Evolutionary conservation across 1,284 basidiomycete species (phyloP), one percentile per base, ranked within the genome.

Genomic region (Pyrrhoderma noxium): DNA sequence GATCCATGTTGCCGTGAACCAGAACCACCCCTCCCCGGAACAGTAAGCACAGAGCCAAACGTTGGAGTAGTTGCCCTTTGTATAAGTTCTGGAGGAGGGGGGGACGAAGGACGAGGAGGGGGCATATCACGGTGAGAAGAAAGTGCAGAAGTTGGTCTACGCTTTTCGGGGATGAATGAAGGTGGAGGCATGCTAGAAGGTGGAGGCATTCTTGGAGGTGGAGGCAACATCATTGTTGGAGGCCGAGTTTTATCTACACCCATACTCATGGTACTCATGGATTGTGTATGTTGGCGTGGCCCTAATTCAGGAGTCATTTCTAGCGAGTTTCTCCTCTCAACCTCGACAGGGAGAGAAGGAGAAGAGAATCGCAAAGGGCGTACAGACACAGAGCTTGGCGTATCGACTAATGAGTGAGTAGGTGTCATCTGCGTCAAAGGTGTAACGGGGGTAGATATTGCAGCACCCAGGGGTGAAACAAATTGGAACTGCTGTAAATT

Each of bases 21-120:
- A 55, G 70, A 71, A 42, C 69, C 62, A 57, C 72, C 68, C 55
- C 64, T 60, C 7, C 70, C 73, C 40, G 83, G 81, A 1, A 83
- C 75, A 27, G 76, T 73, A 19, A 88, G 70, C 46, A 76, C 73
- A 9, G 77, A 67, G 8, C 83, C 81, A 61, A 89, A 80, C 2
- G 82, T 81, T 0, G 92, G 89, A 0, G 89, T 91, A 1, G 88
- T 88, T 1, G 91, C 89, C 21, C 91, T 84, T 58, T 89, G 82
- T 55, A 93, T 81, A 59, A 92, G 84, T 54, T 95, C 91, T 11
- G 85, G 73, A 3, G 92, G 93, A 3, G 92, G 91, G 1, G 93
- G 91, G 0, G 93, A 95, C 0, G 81, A 86, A 0, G 93, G 91
- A 46, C 91, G 75, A 18, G 86, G 85, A 3, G 92, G 91, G 7